These are phyloP conservation scores for Plasmodium yoelii DNA, from an alignment of 169 alveolate species.

Conservation along the genomic window DNA sequence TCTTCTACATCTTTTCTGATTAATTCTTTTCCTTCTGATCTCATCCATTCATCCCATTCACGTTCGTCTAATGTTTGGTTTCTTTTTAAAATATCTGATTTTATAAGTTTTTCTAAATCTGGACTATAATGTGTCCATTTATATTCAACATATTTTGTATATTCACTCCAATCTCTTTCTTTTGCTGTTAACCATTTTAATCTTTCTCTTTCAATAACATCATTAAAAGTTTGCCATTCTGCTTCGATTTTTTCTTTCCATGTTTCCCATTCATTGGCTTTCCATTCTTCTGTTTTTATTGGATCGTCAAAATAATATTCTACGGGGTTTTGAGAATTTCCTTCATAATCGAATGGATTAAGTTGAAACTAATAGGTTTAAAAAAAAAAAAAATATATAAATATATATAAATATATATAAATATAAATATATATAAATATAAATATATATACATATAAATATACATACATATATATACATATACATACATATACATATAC, in stretches of 20 bases:
- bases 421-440: too few relatives aligned
- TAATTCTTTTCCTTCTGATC: slow-evolving; percentile 39
- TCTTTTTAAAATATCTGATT: slow-evolving; percentile 27
- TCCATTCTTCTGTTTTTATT: slow-evolving; percentile 29
- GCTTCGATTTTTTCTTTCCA: slow-evolving; percentile 8
- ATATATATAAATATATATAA: too few relatives aligned
- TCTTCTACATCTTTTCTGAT: slow-evolving; percentile 26
- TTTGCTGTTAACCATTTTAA: slow-evolving; percentile 6
- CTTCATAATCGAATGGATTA: background rate
- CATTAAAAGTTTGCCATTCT: slow-evolving; percentile 10
- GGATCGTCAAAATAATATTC: slow-evolving; percentile 4
- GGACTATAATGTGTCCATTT: slow-evolving; percentile 36
- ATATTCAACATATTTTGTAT: slow-evolving; percentile 5
- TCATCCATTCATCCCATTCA: slow-evolving; percentile 42
- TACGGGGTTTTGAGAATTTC: background rate
- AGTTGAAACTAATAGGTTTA: background rate
- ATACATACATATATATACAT: too few relatives aligned
- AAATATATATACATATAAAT: too few relatives aligned
- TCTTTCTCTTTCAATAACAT: slow-evolving; percentile 11
- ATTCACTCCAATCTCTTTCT: slow-evolving; percentile 29
- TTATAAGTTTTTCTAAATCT: background rate
- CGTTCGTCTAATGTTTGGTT: slow-evolving; percentile 12
- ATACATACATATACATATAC: too few relatives aligned
- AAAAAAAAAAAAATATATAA: too few relatives aligned
- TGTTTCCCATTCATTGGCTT: slow-evolving; percentile 15